Percentiles rank a stretch among this genome's conserved stretches.
These are phyloP conservation scores for Penicillium thymicola DNA, from an alignment of 2,329 filamentous ascomycete species.

Conservation along the genomic window DNA sequence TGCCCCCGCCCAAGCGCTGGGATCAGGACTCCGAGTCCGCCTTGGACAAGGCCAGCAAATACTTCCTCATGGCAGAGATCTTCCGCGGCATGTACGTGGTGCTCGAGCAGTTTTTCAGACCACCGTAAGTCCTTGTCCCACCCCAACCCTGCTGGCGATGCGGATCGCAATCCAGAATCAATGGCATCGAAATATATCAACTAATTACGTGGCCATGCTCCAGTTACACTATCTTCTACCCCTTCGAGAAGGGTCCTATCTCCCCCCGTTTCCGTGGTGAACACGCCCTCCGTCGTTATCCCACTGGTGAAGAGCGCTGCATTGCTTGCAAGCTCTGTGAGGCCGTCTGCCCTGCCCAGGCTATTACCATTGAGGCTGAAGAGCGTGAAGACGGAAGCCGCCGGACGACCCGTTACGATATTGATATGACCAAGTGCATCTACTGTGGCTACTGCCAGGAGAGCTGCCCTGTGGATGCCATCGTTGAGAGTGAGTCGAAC, in stretches of 20 bases:
- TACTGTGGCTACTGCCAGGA: slow-evolving; percentile 99
- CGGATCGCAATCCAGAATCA: slow-evolving; percentile 8
- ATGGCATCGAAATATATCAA: background rate
- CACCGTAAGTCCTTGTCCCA: slow-evolving; percentile 68
- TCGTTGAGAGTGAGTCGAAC: slow-evolving; percentile 63
- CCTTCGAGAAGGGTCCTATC: slow-evolving; percentile 98
- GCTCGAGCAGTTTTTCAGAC: slow-evolving; percentile 96
- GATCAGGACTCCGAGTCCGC: slow-evolving; percentile 73
- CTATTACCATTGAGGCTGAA: slow-evolving; percentile 98
- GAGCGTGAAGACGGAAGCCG: slow-evolving; percentile 94
- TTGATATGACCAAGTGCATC: slow-evolving; percentile 99
- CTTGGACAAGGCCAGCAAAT: slow-evolving; percentile 82
- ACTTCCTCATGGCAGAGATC: slow-evolving; percentile 95
- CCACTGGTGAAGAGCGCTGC: slow-evolving; percentile 95
- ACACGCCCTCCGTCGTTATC: slow-evolving; percentile 93
- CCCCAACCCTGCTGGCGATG: slow-evolving; percentile 5
- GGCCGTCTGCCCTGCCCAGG: slow-evolving; percentile 94
- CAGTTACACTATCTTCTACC: slow-evolving; percentile 98
- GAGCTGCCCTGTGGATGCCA: slow-evolving; percentile 96
- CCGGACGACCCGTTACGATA: slow-evolving; percentile 95
- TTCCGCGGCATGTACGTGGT: slow-evolving; percentile 96
- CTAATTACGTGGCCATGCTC: slow-evolving; percentile 6
- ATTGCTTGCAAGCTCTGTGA: slow-evolving; percentile 99
- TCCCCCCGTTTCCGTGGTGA: slow-evolving; percentile 97
- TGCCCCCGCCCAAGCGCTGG: slow-evolving; percentile 71